A percentile compares a stretch with the other conserved stretches of the same genome.
phyloP scores from a whole-genome alignment of 345 rosid species.

The Citrus maxima region DNA sequence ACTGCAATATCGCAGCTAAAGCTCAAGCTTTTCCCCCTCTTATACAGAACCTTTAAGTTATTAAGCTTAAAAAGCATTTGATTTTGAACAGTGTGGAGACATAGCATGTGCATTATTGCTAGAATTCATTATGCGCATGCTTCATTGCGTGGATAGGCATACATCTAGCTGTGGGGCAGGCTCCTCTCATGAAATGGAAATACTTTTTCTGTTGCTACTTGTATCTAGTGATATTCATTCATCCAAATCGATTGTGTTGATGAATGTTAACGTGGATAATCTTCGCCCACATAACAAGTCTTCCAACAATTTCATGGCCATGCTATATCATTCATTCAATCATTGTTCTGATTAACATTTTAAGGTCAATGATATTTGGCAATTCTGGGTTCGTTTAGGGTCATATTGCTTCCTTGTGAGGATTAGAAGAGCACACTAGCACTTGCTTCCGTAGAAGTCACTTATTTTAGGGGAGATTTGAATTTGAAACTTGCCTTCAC shows the following conservation, averaged over 20 bases:
- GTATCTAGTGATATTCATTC: neutral
- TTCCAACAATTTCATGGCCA: neutral
- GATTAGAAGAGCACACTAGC: too few species aligned
- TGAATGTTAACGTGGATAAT: slow-evolving; percentile 2
- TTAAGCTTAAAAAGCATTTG: neutral
- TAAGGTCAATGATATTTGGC: neutral
- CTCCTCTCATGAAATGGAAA: neutral
- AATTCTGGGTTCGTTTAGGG: too few species aligned
- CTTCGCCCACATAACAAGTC: neutral
- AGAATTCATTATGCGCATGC: slow-evolving; percentile 26
- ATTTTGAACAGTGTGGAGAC: slow-evolving; percentile 23
- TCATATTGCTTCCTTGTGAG: too few species aligned
- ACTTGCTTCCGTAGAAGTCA: neutral
- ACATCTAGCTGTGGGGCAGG: neutral
- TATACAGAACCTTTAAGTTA: neutral
- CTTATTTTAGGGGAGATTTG: neutral
- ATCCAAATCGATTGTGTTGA: slow-evolving; percentile 7
- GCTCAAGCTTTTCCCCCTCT: neutral
- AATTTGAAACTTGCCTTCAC: neutral
- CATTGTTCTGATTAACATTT: neutral
- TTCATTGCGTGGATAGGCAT: slow-evolving; percentile 10
- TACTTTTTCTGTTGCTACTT: slow-evolving; percentile 6
- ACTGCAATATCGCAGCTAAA: slow-evolving; percentile 1
- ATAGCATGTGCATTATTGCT: slow-evolving; percentile 32
- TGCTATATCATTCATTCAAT: too few species aligned